These are phyloP conservation scores for Ustilago lituana DNA, from an alignment of 1,284 basidiomycete genomes.

Conservation along the genomic window DNA sequence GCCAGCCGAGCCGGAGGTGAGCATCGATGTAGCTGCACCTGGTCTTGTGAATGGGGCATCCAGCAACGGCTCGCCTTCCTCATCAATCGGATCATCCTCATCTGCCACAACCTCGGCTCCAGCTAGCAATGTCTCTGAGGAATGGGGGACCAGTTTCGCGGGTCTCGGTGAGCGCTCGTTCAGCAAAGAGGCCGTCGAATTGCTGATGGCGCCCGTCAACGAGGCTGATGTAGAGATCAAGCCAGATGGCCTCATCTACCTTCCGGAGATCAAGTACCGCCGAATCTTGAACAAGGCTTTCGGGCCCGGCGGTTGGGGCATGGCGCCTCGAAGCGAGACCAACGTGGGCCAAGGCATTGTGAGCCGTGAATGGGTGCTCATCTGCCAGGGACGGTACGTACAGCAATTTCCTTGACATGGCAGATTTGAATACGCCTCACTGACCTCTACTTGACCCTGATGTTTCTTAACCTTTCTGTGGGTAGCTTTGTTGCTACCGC, in stretches of 20 bases:
- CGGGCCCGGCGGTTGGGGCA: constrained; percentile 95
- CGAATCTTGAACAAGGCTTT: constrained; percentile 92
- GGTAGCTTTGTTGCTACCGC: constrained; percentile 80
- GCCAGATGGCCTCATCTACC: constrained; percentile 92
- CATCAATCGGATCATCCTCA: constrained; percentile 10
- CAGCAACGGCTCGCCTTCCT: constrained; percentile 8
- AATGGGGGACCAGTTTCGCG: constrained; percentile 89
- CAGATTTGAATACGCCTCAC: too few relatives aligned
- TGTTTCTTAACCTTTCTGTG: too few relatives aligned
- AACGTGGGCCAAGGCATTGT: constrained; percentile 80
- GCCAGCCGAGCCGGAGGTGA: constrained; percentile 36
- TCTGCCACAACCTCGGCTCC: constrained; percentile 12
- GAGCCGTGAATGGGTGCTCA: constrained; percentile 91
- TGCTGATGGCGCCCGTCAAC: constrained; percentile 80
- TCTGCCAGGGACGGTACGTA: constrained; percentile 80
- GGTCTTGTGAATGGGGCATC: constrained; percentile 22
- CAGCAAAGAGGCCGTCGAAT: constrained; percentile 77
- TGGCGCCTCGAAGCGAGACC: constrained; percentile 91
- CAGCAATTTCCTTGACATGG: too few relatives aligned
- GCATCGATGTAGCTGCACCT: constrained; percentile 49
- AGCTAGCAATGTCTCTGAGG: constrained; percentile 31
- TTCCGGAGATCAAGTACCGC: constrained; percentile 98
- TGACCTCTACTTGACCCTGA: too few relatives aligned
- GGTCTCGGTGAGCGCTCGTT: constrained; percentile 85
- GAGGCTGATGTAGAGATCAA: constrained; percentile 89